phyloP scores from a whole-genome alignment of 805 yeast species.

The Hermanozyma aechmeae region DNA sequence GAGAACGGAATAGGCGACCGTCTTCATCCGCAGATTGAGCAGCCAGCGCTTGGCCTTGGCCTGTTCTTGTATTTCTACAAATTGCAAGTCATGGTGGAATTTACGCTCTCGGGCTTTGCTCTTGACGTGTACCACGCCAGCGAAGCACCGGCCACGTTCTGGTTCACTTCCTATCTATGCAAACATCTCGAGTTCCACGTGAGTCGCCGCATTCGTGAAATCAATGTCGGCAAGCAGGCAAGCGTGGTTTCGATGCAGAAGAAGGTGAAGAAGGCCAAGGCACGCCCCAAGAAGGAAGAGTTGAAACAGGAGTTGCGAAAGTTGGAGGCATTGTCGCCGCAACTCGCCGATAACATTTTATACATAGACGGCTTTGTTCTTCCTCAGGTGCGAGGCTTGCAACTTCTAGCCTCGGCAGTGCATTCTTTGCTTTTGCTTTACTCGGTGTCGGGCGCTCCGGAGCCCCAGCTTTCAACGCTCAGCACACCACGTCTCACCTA shows the following conservation, averaged over 20 bases:
- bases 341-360: too few relatives aligned
- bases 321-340: too few relatives aligned
- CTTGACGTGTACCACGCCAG: slow-evolving; percentile 62
- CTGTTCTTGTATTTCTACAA: slow-evolving; percentile 64
- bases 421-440: too few relatives aligned
- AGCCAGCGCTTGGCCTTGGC: slow-evolving; percentile 54
- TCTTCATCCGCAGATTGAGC: slow-evolving; percentile 11
- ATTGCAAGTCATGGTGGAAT: slow-evolving; percentile 60
- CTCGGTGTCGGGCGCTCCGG: too few relatives aligned
- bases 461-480: too few relatives aligned
- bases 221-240: slow-evolving; percentile 16
- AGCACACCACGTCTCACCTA: too few relatives aligned
- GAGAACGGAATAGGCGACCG: slow-evolving; percentile 29
- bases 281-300: slow-evolving; percentile 40
- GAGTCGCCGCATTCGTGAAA: slow-evolving; percentile 21
- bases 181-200: slow-evolving; percentile 34
- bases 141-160: slow-evolving; percentile 60
- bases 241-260: slow-evolving; percentile 5
- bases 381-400: too few relatives aligned
- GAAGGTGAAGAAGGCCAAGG: slow-evolving; percentile 23
- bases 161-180: slow-evolving; percentile 51
- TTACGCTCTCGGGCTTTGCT: slow-evolving; percentile 67
- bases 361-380: too few relatives aligned
- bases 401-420: too few relatives aligned
- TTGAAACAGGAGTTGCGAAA: too few relatives aligned